These are phyloP conservation scores for Gossypium longicalyx DNA, from an alignment of 345 rosid genomes.

Conservation along the genomic window DNA sequence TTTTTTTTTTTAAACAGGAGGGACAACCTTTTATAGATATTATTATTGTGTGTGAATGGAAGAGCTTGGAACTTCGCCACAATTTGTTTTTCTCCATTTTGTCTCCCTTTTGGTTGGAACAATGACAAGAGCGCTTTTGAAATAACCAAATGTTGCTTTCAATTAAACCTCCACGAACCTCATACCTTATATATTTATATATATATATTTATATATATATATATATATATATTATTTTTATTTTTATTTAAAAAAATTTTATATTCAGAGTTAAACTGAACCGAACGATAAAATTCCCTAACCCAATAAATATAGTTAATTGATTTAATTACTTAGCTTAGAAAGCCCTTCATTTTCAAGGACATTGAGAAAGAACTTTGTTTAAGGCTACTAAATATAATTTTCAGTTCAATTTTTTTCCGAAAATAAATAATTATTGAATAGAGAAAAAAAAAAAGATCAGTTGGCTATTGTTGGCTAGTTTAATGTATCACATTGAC, in stretches of 20 bases:
- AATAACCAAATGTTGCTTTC: not conserved
- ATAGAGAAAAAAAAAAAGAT: not conserved
- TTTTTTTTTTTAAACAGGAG: not conserved
- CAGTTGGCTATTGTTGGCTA: not conserved
- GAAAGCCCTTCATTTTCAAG: too few relatives aligned
- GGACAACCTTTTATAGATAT: not conserved
- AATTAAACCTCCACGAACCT: not conserved
- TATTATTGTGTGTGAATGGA: not conserved
- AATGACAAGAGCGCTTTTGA: not conserved
- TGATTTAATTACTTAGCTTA: too few relatives aligned
- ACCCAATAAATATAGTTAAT: too few relatives aligned
- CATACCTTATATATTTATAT: too few relatives aligned
- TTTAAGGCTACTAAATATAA: too few relatives aligned
- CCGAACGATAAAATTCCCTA: too few relatives aligned
- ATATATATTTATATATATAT: too few relatives aligned
- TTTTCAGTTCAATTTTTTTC: too few relatives aligned
- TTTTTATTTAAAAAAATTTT: too few relatives aligned
- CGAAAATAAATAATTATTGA: not conserved
- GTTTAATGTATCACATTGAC: slow-evolving; percentile 22
- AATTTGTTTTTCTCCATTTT: not conserved
- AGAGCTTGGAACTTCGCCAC: not conserved
- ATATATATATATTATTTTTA: too few relatives aligned
- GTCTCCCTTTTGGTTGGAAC: slow-evolving; percentile 10
- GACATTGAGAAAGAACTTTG: too few relatives aligned
- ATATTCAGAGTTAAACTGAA: too few relatives aligned